Base-by-base conservation (phyloP, 2,329 filamentous ascomycete genomes). In the Xylaria polymorpha region DNA sequence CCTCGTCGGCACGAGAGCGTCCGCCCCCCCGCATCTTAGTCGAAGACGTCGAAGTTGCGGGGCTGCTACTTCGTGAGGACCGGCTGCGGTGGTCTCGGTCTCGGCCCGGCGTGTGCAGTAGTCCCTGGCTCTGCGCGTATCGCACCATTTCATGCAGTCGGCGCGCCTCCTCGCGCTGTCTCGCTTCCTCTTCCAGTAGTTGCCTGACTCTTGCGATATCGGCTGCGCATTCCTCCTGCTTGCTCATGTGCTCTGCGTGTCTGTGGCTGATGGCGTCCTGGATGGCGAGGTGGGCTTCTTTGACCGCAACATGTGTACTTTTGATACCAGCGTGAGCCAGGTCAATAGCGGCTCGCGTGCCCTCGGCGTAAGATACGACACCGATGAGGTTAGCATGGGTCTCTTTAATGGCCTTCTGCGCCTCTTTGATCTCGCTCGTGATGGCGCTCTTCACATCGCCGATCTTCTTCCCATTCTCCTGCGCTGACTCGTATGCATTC, bases 141-240 rank as follows among this genome's bases (percentile, higher is more conserved):
- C 71, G 69, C 56, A 73, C 70, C 58, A 68, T 70, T 56, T 74
- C 62, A 35, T 75, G 69, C 60, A 67, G 55, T 32, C 63, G 71
- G 1, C 62, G 69, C 37, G 69, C 55, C 32, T 76, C 72, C 51
- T 77, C 74, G 51, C 73, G 69, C 64, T 67, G 70, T 32, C 66
- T 71, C 8, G 73, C 73, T 5, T 76, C 74, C 14, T 74, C 74
- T 61, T 77, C 74, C 18, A 76, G 63, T 39, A 73, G 20, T 25
- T 70, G 63, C 15, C 72, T 71, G 18, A 75, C 70, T 22, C 66
- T 67, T 9, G 64, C 70, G 53, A 75, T 70, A 29, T 75, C 73
- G 20, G 71, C 74, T 7, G 66, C 72, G 44, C 71, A 74, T 48
- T 57, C 68, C 20, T 70, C 69, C 37, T 74, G 74, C 68, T 75